phyloP scores from a whole-genome alignment of 2,329 filamentous ascomycete genomes.

The Phialocephala sp. region DNA sequence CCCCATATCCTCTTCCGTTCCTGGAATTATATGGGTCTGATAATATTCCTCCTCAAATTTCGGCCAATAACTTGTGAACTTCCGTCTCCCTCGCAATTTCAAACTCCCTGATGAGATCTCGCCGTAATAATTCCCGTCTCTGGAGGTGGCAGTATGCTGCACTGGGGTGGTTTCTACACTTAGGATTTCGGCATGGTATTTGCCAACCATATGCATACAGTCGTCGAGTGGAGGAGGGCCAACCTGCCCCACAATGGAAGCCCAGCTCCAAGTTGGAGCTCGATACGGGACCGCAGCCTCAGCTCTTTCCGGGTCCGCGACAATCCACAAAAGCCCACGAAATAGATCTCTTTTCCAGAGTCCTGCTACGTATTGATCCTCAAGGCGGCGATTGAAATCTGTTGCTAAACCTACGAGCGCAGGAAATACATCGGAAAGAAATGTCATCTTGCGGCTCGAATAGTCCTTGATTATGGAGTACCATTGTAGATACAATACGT shows the following conservation, averaged over 20 bases:
- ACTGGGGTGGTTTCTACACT: slow-evolving; percentile 19
- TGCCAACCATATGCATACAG: slow-evolving; percentile 5
- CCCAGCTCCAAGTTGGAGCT: slow-evolving; percentile 26
- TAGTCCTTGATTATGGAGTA: slow-evolving; percentile 20
- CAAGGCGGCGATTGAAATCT: slow-evolving; percentile 19
- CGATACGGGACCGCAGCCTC: slow-evolving; percentile 12
- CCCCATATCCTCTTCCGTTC: slow-evolving; percentile 8
- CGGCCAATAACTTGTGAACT: slow-evolving; percentile 5
- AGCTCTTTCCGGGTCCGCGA: slow-evolving; percentile 14
- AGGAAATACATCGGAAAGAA: slow-evolving; percentile 18
- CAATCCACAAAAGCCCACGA: slow-evolving; percentile 20
- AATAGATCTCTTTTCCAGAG: slow-evolving; percentile 22
- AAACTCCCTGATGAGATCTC: slow-evolving; percentile 18
- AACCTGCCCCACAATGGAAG: slow-evolving; percentile 17
- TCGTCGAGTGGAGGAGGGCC: neutral
- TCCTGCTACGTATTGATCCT: slow-evolving; percentile 17
- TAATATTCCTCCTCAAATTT: slow-evolving; percentile 16
- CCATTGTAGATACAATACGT: slow-evolving; percentile 19
- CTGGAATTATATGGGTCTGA: neutral
- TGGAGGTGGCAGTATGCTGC: slow-evolving; percentile 2
- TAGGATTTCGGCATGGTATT: slow-evolving; percentile 17
- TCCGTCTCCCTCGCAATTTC: slow-evolving; percentile 19
- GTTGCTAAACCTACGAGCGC: slow-evolving; percentile 20
- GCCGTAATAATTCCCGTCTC: slow-evolving; percentile 13
- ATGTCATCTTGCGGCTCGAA: slow-evolving; percentile 14